These are phyloP conservation scores for Paxillus ammoniavirescens DNA, from an alignment of 768 basidiomycete species.

Conservation along the genomic window DNA sequence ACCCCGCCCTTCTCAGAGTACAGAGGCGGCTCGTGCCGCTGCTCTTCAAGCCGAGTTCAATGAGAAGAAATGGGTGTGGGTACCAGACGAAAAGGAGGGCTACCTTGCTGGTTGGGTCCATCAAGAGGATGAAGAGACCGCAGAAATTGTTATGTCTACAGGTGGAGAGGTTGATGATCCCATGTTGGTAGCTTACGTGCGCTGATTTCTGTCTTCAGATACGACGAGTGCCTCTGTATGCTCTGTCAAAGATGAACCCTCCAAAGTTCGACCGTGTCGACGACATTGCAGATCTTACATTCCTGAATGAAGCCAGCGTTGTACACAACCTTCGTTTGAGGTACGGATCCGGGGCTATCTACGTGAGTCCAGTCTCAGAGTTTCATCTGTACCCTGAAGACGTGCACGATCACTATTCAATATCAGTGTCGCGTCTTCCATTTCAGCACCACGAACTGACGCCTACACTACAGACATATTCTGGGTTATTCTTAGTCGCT, in stretches of 20 bases:
- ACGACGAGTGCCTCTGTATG: slow-evolving; percentile 70
- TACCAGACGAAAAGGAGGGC: slow-evolving; percentile 88
- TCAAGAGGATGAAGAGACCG: slow-evolving; percentile 78
- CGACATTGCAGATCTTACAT: slow-evolving; percentile 97
- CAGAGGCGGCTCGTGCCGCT: slow-evolving; percentile 78
- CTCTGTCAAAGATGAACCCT: slow-evolving; percentile 94
- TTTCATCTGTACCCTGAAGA: slow-evolving; percentile 1
- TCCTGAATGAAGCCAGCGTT: slow-evolving; percentile 96
- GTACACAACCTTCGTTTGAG: slow-evolving; percentile 95
- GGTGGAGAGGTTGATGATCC: slow-evolving; percentile 68
- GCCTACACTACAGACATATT: slow-evolving; percentile 68
- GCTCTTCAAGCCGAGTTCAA: slow-evolving; percentile 95
- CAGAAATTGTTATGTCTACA: slow-evolving; percentile 81
- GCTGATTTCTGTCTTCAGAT: slow-evolving; percentile 38
- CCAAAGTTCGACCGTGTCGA: slow-evolving; percentile 98
- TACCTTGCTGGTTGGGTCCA: slow-evolving; percentile 95
- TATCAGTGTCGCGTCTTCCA: slow-evolving; percentile 3
- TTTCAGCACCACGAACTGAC: slow-evolving; percentile 10
- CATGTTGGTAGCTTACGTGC: not conserved
- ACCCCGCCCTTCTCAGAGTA: slow-evolving; percentile 48
- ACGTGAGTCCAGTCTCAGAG: slow-evolving; percentile 52
- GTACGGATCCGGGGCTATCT: slow-evolving; percentile 90
- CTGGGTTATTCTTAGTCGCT: slow-evolving; percentile 95
- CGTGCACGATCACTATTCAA: slow-evolving; percentile 2
- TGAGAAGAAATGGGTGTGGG: slow-evolving; percentile 99